These are phyloP conservation scores for Ophiosphaerella narmari DNA, from an alignment of 2,329 filamentous ascomycete genomes.

Conservation along the genomic window DNA sequence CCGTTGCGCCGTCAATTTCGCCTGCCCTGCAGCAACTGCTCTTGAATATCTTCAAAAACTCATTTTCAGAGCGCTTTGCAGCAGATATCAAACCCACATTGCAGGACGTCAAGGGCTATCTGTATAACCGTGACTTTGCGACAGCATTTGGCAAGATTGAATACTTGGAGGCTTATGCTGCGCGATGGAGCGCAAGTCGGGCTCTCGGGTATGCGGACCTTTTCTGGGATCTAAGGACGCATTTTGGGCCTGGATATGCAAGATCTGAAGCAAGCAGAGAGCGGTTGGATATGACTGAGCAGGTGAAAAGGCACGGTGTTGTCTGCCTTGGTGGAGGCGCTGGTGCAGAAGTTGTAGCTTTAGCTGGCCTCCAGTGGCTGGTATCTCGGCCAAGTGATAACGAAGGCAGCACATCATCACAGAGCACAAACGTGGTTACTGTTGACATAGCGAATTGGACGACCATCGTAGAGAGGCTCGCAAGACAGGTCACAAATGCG, in stretches of 20 bases:
- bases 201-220: conserved; percentile 79
- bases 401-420: not conserved
- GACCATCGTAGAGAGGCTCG: conserved; percentile 63
- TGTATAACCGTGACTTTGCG: conserved; percentile 85
- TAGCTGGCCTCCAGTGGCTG: conserved; percentile 59
- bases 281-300: not conserved
- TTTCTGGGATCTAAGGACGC: conserved; percentile 48
- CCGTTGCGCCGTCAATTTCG: conserved; percentile 44
- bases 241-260: conserved; percentile 6
- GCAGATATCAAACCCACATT: conserved; percentile 62
- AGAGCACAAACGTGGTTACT: conserved; percentile 58
- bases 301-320: conserved; percentile 42
- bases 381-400: conserved; percentile 16
- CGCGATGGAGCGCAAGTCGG: conserved; percentile 87
- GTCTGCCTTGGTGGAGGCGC: conserved; percentile 68
- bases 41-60: conserved; percentile 71
- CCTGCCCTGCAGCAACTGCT: conserved; percentile 68
- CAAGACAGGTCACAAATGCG: conserved; percentile 59
- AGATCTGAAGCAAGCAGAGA: not conserved
- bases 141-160: conserved; percentile 74
- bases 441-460: conserved; percentile 85
- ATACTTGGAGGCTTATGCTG: conserved; percentile 80
- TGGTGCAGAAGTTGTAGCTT: conserved; percentile 68
- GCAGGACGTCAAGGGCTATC: conserved; percentile 81
- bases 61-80: conserved; percentile 56